These are phyloP conservation scores for Phanerochaete sordida DNA, from an alignment of 768 basidiomycete genomes.

Conservation along the genomic window DNA sequence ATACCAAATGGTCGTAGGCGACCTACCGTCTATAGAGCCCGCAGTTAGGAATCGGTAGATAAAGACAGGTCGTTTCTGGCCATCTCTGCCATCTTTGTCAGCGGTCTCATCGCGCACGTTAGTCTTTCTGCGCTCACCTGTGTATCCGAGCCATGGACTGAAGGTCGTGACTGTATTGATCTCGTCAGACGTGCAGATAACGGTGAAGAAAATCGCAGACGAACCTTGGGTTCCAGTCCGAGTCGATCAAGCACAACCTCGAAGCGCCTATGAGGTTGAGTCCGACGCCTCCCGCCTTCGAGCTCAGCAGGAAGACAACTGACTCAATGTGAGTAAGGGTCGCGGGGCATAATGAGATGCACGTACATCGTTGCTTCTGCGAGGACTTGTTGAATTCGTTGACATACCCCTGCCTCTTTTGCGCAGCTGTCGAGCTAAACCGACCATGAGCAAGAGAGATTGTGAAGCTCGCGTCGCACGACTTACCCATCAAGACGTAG, in stretches of 20 bases:
- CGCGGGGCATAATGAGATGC: background rate
- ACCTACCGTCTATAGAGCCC: conserved; percentile 82
- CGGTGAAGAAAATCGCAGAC: conserved; percentile 1
- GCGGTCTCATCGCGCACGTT: background rate
- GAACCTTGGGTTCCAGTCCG: conserved; percentile 92
- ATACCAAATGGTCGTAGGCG: conserved; percentile 7
- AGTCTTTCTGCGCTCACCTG: conserved; percentile 46
- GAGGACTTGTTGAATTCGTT: conserved; percentile 82
- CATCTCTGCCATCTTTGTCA: conserved; percentile 56
- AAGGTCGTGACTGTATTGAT: conserved; percentile 67
- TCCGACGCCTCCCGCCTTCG: conserved; percentile 94
- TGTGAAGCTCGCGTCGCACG: conserved; percentile 22
- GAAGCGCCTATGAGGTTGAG: conserved; percentile 93
- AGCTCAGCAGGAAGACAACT: conserved; percentile 91
- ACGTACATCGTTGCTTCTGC: conserved; percentile 68
- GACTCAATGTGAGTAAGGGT: background rate
- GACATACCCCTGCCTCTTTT: conserved; percentile 83
- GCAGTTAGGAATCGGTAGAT: conserved; percentile 86
- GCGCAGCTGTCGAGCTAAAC: conserved; percentile 67
- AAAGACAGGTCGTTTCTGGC: conserved; percentile 87
- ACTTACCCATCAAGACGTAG: conserved; percentile 79
- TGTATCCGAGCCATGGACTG: conserved; percentile 98
- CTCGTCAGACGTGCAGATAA: background rate
- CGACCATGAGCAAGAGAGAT: background rate
- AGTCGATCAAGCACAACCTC: conserved; percentile 80